A percentile compares a stretch with the other conserved stretches of the same genome.
Evolutionary conservation across 2,329 filamentous ascomycete genomes (phyloP).

Genomic region (Aspergillus sp.): DNA sequence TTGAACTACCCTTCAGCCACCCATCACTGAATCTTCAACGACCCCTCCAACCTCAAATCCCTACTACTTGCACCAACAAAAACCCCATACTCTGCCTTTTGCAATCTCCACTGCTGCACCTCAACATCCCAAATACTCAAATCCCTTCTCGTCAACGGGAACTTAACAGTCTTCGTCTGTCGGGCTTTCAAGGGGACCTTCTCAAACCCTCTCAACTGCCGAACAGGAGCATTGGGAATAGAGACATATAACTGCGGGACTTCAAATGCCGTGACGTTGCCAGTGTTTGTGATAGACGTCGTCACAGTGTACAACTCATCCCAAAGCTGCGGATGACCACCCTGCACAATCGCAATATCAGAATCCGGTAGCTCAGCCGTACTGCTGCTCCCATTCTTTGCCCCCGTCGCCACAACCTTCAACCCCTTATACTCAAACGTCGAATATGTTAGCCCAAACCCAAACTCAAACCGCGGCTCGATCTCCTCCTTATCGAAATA

Average conservation of each 20-base stretch:
- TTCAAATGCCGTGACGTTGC: constrained; percentile 60
- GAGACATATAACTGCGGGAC: constrained; percentile 53
- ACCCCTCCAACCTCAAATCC: neutral
- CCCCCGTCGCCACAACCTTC: constrained; percentile 49
- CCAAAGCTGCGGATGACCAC: constrained; percentile 35
- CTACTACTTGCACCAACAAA: neutral
- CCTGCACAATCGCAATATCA: neutral
- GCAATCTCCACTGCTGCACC: constrained; percentile 51
- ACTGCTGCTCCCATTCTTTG: constrained; percentile 17
- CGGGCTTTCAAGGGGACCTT: constrained; percentile 40
- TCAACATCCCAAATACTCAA: constrained; percentile 58
- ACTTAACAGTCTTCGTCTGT: constrained; percentile 41
- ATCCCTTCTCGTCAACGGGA: constrained; percentile 55
- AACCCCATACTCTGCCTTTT: neutral
- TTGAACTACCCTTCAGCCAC: neutral
- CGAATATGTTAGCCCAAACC: constrained; percentile 68
- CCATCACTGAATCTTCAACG: neutral
- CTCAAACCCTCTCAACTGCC: constrained; percentile 58
- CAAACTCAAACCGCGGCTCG: constrained; percentile 14
- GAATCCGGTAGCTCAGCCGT: constrained; percentile 43
- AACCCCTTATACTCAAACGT: constrained; percentile 61
- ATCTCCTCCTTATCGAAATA: constrained; percentile 16
- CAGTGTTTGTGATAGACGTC: constrained; percentile 67
- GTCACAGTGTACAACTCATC: constrained; percentile 28
- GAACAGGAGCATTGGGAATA: constrained; percentile 29